These are phyloP conservation scores for Lanmaoa rubissima DNA, from an alignment of 768 basidiomycete genomes.

Conservation along the genomic window DNA sequence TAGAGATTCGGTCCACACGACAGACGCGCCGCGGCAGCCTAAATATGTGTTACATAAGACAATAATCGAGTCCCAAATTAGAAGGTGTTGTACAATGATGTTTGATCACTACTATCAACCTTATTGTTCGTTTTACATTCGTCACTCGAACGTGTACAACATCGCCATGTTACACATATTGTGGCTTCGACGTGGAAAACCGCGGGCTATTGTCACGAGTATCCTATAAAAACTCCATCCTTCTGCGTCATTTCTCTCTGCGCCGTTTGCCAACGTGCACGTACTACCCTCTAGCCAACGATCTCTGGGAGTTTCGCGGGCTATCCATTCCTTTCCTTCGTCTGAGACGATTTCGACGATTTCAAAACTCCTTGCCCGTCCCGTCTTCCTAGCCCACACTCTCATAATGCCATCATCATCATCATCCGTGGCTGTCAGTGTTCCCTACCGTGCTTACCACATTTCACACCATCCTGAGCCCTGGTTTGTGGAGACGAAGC, in stretches of 20 bases:
- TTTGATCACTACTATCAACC: neutral
- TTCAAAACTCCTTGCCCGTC: neutral
- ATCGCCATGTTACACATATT: neutral
- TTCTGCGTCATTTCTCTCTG: neutral
- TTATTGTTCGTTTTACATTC: conserved; percentile 15
- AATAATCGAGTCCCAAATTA: conserved; percentile 11
- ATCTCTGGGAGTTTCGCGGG: conserved; percentile 23
- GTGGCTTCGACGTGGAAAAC: neutral
- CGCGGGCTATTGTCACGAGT: conserved; percentile 14
- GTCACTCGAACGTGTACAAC: neutral
- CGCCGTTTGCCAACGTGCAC: neutral
- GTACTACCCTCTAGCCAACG: conserved; percentile 6
- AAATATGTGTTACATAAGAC: neutral
- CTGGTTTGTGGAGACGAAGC: conserved; percentile 27
- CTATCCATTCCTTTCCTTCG: conserved; percentile 28
- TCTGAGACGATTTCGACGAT: conserved; percentile 22
- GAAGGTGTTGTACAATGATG: conserved; percentile 21
- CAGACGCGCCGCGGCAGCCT: too few relatives aligned
- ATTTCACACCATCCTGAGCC: conserved; percentile 17
- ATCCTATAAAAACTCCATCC: conserved; percentile 20
- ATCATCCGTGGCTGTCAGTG: conserved; percentile 1
- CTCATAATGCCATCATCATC: conserved; percentile 3
- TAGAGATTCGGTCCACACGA: neutral
- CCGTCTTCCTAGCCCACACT: neutral
- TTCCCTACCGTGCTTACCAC: conserved; percentile 15